Conservation (phyloP, 2,329 filamentous ascomycete genomes). For the Tolypocladium endophyticum region DNA sequence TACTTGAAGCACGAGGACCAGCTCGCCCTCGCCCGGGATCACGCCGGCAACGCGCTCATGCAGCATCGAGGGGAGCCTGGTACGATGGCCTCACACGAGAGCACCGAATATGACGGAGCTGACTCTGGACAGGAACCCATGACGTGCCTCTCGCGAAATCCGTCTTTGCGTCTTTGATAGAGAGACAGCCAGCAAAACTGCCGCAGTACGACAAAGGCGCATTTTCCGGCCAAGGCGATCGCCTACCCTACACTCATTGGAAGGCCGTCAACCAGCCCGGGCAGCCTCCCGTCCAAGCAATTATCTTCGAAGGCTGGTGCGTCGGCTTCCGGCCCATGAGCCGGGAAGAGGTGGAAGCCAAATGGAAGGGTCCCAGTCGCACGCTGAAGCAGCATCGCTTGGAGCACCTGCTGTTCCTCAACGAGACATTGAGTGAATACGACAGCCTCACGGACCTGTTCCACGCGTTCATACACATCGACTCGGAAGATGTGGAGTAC, state of each 20-base stretch:
- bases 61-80: constrained; percentile 77
- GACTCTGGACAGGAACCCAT: constrained; percentile 44
- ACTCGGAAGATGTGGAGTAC: constrained; percentile 61
- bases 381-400: constrained; percentile 37
- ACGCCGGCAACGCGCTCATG: constrained; percentile 65
- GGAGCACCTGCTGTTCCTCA: constrained; percentile 39
- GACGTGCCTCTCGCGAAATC: constrained; percentile 54
- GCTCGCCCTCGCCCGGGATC: constrained; percentile 47
- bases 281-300: constrained; percentile 43
- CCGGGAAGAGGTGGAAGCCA: constrained; percentile 38
- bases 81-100: constrained; percentile 3
- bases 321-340: constrained; percentile 65
- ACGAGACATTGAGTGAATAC: constrained; percentile 35
- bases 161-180: constrained; percentile 51
- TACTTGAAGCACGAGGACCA: constrained; percentile 69
- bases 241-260: constrained; percentile 54
- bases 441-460: constrained; percentile 38
- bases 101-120: neutral
- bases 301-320: constrained; percentile 88
- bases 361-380: constrained; percentile 38
- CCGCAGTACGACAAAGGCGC: constrained; percentile 79
- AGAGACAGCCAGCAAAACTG: constrained; percentile 41
- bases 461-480: constrained; percentile 46
- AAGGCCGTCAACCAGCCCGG: constrained; percentile 40
- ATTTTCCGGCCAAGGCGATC: constrained; percentile 66